Base-by-base conservation (phyloP, 345 rosid genomes). In the Dovyalis caffra region DNA sequence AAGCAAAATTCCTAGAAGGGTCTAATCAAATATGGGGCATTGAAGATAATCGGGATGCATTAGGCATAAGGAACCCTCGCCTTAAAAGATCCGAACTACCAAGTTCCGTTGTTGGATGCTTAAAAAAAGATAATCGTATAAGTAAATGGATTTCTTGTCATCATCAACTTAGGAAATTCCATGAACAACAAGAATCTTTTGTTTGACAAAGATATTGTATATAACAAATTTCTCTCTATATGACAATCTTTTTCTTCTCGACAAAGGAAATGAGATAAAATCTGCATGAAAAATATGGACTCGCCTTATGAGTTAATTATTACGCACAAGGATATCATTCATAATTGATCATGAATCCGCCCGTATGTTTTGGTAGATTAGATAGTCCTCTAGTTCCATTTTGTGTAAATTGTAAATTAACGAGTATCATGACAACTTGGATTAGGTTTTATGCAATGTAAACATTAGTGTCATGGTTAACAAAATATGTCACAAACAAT, bases 131-230 rank as follows among this genome's bases (percentile, higher is more conserved):
- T 28, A 64, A 70, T 71, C 35, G 71, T 74, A 63, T 51, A 3
- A 56, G 3, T 25, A 62, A 56, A 28, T 53, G 73, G 71, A 66
- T 70, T 76, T 83, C 83, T 78, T 71, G 78, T 76, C 80, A 80
- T 75, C 65, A 56, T 67, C 81, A 77, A 74, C 78, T 57, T 33
- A 0, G 68, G 58, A 71, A 79, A 76, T 64, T 78, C 84, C 84
- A 68, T 5, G 16, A 64, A 58, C 69, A 68, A 70, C 74, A 73
- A 78, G 3, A 47, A 35, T 56, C 38, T 20, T 60, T 66, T 76
- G 62, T 12, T 68, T 68, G 60, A 49, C 29, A 34, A 20, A 28
- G 32, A 70, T 21, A 74, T 45, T 32, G 56, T 1, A 20, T 33
- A 31, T 1, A n/a, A n/a, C n/a, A n/a, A 16, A 16, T 37, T 26